A percentile compares a stretch with the other conserved stretches of the same genome.
Evolutionary conservation across 192 early-diverging fungal species (phyloP).

Genomic region (Martensiomyces pterosporus): DNA sequence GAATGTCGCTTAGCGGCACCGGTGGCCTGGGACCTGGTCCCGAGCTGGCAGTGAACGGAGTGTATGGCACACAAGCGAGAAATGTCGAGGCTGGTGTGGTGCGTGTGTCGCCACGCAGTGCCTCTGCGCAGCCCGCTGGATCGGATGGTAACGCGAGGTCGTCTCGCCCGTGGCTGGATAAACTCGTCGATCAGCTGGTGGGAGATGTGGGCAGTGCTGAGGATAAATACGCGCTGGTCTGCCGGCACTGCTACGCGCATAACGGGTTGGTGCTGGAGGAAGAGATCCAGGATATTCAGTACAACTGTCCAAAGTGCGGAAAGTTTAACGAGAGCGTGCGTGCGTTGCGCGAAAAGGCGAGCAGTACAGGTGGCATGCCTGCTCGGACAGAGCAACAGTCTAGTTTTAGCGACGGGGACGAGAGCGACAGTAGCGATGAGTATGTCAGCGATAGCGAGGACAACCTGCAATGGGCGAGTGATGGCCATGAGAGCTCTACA

Average conservation of each 20-base stretch:
- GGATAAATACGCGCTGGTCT: constrained; percentile 91
- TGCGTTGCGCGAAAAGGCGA: constrained; percentile 2
- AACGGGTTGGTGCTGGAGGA: constrained; percentile 87
- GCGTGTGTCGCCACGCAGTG: constrained; percentile 9
- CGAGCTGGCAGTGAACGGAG: no score
- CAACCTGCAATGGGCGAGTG: no score
- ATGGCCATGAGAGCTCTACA: no score
- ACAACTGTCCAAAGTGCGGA: constrained; percentile 49
- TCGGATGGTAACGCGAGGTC: background rate
- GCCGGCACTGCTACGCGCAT: constrained; percentile 83
- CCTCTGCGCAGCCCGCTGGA: constrained; percentile 9
- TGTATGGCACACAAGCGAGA: no score
- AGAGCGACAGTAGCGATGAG: no score
- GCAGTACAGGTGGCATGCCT: no score
- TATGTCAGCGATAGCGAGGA: no score
- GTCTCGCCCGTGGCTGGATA: constrained; percentile 78
- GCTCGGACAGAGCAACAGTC: no score
- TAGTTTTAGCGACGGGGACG: no score
- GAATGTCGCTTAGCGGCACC: no score
- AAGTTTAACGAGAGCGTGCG: constrained; percentile 45
- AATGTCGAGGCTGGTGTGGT: constrained; percentile 16
- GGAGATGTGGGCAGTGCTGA: constrained; percentile 82
- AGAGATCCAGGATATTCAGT: constrained; percentile 67
- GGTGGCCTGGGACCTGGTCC: no score
- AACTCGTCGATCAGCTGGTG: constrained; percentile 85